Evolutionary conservation across 2,329 filamentous ascomycete species (phyloP).

Genomic region (Penicillium sp.): DNA sequence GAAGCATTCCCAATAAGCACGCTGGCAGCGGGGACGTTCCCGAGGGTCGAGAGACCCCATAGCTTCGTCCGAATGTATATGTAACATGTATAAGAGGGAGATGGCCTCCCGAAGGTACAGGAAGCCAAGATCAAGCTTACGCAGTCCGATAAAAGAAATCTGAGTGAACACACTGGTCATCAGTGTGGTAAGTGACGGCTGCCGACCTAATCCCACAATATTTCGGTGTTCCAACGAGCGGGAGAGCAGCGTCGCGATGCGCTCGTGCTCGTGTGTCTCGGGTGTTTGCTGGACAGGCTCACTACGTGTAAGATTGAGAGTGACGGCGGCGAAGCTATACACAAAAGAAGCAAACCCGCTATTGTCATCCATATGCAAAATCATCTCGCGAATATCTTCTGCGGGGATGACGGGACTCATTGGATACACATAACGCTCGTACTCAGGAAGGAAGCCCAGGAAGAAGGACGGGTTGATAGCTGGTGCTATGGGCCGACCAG

Average conservation of each 20-base stretch:
- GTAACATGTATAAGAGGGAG: conserved; percentile 42
- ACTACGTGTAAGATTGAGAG: conserved; percentile 39
- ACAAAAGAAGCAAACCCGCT: conserved; percentile 41
- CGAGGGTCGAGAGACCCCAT: conserved; percentile 28
- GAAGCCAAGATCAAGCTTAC: conserved; percentile 48
- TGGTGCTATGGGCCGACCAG: too few species aligned
- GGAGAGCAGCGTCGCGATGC: conserved; percentile 24
- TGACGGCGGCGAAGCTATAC: conserved; percentile 45
- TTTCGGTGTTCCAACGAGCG: conserved; percentile 35
- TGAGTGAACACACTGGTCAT: conserved; percentile 54
- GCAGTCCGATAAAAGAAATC: conserved; percentile 50
- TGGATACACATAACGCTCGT: conserved; percentile 44
- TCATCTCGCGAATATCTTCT: conserved; percentile 33
- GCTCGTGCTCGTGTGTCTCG: conserved; percentile 26
- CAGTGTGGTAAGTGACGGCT: conserved; percentile 43
- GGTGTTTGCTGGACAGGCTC: conserved; percentile 16
- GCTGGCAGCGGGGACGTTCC: conserved; percentile 43
- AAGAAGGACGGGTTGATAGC: conserved; percentile 4
- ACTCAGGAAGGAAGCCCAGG: conserved; percentile 38
- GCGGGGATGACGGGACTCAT: conserved; percentile 46
- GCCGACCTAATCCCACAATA: conserved; percentile 36
- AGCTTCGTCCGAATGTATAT: conserved; percentile 39
- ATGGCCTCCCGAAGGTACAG: conserved; percentile 51
- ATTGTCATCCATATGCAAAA: conserved; percentile 35
- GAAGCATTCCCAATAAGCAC: conserved; percentile 55